Conservation (phyloP, 768 basidiomycete genomes). For the Mycena leptocephala region DNA sequence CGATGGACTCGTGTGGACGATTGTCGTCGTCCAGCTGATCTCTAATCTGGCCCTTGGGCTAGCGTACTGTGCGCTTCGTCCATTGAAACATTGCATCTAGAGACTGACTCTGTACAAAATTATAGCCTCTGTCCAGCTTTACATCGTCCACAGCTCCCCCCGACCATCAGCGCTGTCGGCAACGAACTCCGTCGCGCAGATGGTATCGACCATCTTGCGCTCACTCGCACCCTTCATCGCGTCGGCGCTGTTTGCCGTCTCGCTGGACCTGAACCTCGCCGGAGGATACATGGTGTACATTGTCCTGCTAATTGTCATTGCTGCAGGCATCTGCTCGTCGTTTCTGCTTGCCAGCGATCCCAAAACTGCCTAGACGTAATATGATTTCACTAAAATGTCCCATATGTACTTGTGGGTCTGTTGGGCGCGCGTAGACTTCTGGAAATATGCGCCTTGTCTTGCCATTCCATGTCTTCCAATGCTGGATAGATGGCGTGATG, state of each 20-base stretch:
- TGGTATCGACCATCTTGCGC: slow-evolving; percentile 63
- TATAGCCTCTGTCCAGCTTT: slow-evolving; percentile 61
- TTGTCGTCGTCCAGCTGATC: slow-evolving; percentile 32
- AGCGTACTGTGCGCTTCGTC: slow-evolving; percentile 19
- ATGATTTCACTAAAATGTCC: background rate
- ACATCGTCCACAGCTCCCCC: slow-evolving; percentile 61
- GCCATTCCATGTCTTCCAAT: too few species aligned
- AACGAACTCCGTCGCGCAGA: slow-evolving; percentile 71
- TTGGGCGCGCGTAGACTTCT: too few species aligned
- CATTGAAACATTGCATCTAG: background rate
- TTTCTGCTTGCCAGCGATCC: slow-evolving; percentile 25
- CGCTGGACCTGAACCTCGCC: slow-evolving; percentile 59
- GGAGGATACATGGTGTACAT: slow-evolving; percentile 65
- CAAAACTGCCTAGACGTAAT: background rate
- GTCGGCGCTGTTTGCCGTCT: slow-evolving; percentile 72
- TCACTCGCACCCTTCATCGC: slow-evolving; percentile 69
- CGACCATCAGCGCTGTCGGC: slow-evolving; percentile 62
- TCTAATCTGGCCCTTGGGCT: slow-evolving; percentile 28
- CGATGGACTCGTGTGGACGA: slow-evolving; percentile 30
- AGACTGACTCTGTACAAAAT: background rate
- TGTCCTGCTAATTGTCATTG: slow-evolving; percentile 47
- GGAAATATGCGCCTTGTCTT: too few species aligned
- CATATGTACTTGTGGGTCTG: background rate
- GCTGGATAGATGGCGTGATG: too few species aligned
- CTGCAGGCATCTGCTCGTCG: slow-evolving; percentile 45